Evolutionary conservation across 345 rosid genomes (phyloP).

Genomic region (Durio zibethinus): DNA sequence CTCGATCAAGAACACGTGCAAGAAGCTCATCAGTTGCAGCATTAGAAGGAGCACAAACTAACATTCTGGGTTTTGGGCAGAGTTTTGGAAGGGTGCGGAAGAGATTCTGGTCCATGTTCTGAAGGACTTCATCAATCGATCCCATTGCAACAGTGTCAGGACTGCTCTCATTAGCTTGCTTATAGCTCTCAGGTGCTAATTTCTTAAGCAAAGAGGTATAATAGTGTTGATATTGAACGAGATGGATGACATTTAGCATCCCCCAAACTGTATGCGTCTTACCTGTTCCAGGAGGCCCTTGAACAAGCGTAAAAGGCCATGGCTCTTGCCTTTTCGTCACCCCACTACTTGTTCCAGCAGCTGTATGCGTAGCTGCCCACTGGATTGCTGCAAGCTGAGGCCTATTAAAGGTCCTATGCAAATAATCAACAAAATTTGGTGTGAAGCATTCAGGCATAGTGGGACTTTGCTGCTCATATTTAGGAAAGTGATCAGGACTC

Average conservation of each 20-base stretch:
- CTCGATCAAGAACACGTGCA: conserved; percentile 96
- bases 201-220: conserved; percentile 92
- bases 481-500: conserved; percentile 89
- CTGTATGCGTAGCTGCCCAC: conserved; percentile 99
- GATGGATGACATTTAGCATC: conserved; percentile 98
- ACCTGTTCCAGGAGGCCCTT: conserved; percentile 99
- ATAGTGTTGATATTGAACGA: conserved; percentile 98
- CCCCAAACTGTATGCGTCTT: conserved; percentile 99
- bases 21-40: conserved; percentile 99
- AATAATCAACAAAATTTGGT: conserved; percentile 68
- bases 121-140: conserved; percentile 98
- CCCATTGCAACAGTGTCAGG: conserved; percentile 62
- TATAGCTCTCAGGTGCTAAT: conserved; percentile 95
- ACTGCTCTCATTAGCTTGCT: conserved; percentile 69
- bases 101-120: conserved; percentile 97
- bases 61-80: conserved; percentile 96
- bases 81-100: conserved; percentile 91
- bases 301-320: conserved; percentile 99
- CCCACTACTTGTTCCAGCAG: conserved; percentile 96
- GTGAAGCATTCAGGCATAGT: conserved; percentile 96
- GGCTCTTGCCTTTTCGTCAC: conserved; percentile 83
- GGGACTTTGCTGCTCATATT: conserved; percentile 85
- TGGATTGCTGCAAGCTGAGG: conserved; percentile 96
- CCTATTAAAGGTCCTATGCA: conserved; percentile 75
- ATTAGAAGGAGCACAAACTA: conserved; percentile 99